Percentiles rank a stretch among this genome's conserved stretches.
phyloP scores from a whole-genome alignment of 2,329 filamentous ascomycete species.

The Chaetomium sp. region DNA sequence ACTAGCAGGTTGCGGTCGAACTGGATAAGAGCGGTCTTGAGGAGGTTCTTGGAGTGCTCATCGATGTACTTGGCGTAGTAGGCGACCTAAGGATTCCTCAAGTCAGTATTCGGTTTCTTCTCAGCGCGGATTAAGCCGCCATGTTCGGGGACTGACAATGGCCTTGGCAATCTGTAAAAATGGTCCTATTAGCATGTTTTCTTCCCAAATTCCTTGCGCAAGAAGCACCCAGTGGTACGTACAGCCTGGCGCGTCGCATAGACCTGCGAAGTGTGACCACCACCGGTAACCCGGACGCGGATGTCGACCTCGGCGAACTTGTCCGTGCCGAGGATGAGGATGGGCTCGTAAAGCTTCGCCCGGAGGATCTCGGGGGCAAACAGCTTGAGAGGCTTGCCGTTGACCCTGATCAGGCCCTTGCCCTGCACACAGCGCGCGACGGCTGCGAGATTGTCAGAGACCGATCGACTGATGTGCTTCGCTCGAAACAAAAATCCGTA shows the following conservation, averaged over 20 bases:
- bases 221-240: slow-evolving; percentile 22
- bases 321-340: slow-evolving; percentile 95
- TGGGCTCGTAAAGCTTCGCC: slow-evolving; percentile 99
- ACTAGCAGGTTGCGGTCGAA: slow-evolving; percentile 75
- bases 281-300: slow-evolving; percentile 91
- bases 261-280: slow-evolving; percentile 91
- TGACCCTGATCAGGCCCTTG: slow-evolving; percentile 91
- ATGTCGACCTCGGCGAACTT: slow-evolving; percentile 79
- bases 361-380: slow-evolving; percentile 95
- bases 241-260: slow-evolving; percentile 92
- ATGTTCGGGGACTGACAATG: slow-evolving; percentile 59
- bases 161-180: slow-evolving; percentile 76
- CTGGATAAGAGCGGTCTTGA: slow-evolving; percentile 94
- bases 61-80: slow-evolving; percentile 99
- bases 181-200: slow-evolving; percentile 25
- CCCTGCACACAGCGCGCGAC: slow-evolving; percentile 38
- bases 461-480: slow-evolving; percentile 15
- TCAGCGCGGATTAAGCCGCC: slow-evolving; percentile 13
- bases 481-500: slow-evolving; percentile 47
- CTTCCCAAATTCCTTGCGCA: background rate
- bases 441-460: slow-evolving; percentile 32
- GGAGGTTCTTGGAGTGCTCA: slow-evolving; percentile 99
- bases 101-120: slow-evolving; percentile 24
- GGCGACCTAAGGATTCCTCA: slow-evolving; percentile 49
- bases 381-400: slow-evolving; percentile 91